Evolutionary conservation across 2,329 filamentous ascomycete species (phyloP).

Genomic region (Aspergillus persii): DNA sequence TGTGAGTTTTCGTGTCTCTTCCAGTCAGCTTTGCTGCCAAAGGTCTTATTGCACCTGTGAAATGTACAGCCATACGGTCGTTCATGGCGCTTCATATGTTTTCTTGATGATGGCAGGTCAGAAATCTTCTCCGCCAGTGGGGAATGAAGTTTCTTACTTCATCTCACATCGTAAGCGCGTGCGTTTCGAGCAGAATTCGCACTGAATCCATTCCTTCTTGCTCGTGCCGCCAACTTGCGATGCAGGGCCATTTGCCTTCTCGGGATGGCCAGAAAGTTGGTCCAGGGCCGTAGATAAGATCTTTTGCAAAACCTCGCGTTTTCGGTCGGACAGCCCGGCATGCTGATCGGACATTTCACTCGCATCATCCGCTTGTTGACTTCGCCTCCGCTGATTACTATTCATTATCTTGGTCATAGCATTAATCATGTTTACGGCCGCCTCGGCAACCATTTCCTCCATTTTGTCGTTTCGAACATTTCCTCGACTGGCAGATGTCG

Average conservation of each 20-base stretch:
- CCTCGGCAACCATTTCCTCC: conserved; percentile 26
- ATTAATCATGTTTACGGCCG: conserved; percentile 32
- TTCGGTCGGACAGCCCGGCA: conserved; percentile 24
- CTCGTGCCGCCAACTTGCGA: conserved; percentile 13
- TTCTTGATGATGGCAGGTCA: conserved; percentile 51
- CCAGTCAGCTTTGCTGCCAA: conserved; percentile 95
- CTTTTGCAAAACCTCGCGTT: conserved; percentile 33
- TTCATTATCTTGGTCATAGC: conserved; percentile 35
- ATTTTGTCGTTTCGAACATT: conserved; percentile 9
- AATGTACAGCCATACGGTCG: conserved; percentile 82
- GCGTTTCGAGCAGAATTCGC: conserved; percentile 29
- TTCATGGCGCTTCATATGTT: conserved; percentile 78
- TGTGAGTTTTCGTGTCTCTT: conserved; percentile 84
- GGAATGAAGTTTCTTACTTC: conserved; percentile 27
- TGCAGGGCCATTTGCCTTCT: conserved; percentile 3
- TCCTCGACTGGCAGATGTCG: background rate
- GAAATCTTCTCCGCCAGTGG: background rate
- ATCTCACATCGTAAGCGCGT: conserved; percentile 37
- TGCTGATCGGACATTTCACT: conserved; percentile 20
- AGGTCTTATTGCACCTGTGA: conserved; percentile 64
- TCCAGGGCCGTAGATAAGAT: conserved; percentile 31
- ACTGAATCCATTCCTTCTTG: conserved; percentile 30
- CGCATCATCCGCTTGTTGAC: conserved; percentile 21
- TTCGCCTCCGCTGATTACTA: conserved; percentile 21
- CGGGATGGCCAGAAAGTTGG: conserved; percentile 18